These are phyloP conservation scores for Saccharomycopsis sp. DNA, from an alignment of 805 yeast species.

Conservation along the genomic window DNA sequence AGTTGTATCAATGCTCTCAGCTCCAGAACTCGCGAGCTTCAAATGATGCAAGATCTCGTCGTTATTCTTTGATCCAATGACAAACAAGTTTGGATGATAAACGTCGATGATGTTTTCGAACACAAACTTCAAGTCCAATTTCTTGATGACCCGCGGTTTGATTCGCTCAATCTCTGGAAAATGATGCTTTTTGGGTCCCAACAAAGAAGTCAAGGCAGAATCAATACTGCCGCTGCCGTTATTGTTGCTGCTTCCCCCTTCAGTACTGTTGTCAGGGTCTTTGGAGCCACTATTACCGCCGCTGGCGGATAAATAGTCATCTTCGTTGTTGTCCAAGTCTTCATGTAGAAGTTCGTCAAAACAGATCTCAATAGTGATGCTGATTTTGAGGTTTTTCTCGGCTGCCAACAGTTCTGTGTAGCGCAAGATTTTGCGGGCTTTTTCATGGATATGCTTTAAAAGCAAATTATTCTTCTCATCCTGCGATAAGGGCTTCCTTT, in stretches of 20 bases:
- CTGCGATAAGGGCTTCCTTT: background rate
- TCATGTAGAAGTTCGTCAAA: conserved; percentile 17
- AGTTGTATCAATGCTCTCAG: background rate
- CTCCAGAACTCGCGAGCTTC: background rate
- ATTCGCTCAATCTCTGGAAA: background rate
- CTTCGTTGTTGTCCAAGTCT: conserved; percentile 11
- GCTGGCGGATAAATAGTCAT: conserved; percentile 1
- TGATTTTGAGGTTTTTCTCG: conserved; percentile 3
- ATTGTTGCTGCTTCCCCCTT: background rate
- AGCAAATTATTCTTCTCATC: conserved; percentile 1
- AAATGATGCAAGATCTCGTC: conserved; percentile 1
- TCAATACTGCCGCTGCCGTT: background rate
- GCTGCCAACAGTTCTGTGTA: conserved; percentile 6
- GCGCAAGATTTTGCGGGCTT: conserved; percentile 11
- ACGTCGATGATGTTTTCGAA: conserved; percentile 14
- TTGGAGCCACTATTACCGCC: background rate
- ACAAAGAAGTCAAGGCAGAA: background rate
- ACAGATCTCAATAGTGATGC: conserved; percentile 20
- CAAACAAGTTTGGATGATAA: conserved; percentile 16
- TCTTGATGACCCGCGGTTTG: background rate
- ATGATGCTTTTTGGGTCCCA: background rate
- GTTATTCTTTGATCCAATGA: conserved; percentile 18
- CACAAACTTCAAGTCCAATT: conserved; percentile 16
- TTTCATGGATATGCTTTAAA: conserved; percentile 2
- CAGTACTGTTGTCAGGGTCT: background rate